phyloP scores from a whole-genome alignment of 305 asterid species.

The Coffea humblotiana region DNA sequence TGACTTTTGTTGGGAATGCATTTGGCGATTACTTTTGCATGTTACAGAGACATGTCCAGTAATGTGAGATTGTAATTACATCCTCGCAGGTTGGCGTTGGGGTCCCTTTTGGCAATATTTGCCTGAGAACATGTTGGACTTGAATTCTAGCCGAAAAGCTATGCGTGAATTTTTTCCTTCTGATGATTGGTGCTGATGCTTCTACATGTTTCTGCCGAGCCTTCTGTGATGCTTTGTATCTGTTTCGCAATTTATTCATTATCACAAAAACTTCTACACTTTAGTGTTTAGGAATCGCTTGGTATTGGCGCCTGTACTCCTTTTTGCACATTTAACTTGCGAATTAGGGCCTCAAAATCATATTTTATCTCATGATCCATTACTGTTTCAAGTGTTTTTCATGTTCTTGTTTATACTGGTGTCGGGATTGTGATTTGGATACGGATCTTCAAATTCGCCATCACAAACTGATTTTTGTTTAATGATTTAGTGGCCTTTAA shows the following conservation, averaged over 20 bases:
- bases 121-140: constrained; percentile 12
- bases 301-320: constrained; percentile 13
- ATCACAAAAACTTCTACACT: constrained; percentile 7
- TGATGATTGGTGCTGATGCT: constrained; percentile 7
- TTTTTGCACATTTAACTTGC: not conserved
- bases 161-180: not conserved
- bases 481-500: not conserved
- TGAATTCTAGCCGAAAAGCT: not conserved
- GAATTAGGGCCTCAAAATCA: not conserved
- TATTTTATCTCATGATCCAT: not conserved
- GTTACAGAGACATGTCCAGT: not conserved
- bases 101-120: constrained; percentile 10
- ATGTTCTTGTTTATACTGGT: not conserved
- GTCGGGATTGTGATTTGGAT: not conserved
- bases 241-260: constrained; percentile 27
- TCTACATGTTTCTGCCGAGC: constrained; percentile 11
- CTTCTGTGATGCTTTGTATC: constrained; percentile 18
- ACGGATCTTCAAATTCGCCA: not conserved
- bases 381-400: not conserved
- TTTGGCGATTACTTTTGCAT: not conserved
- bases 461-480: not conserved
- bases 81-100: constrained; percentile 3
- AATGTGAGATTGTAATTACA: not conserved
- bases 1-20: not conserved
- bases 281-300: constrained; percentile 15